Base-by-base conservation (phyloP, 352 stramenopile species). In the Globisporangium recalcitrans region DNA sequence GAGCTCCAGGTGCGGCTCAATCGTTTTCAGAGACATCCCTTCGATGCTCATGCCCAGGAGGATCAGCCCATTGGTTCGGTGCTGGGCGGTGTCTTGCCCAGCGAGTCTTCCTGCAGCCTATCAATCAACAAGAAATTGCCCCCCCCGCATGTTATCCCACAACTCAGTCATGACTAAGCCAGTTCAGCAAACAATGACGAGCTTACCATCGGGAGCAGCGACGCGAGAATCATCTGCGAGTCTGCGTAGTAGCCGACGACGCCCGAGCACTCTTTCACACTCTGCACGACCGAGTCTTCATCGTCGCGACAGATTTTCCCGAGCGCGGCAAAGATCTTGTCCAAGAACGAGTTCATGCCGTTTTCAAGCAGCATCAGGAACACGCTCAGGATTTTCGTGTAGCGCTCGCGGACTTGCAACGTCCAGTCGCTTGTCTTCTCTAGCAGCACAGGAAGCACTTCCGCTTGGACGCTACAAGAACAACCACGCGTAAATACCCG, bases 351-450 rank as follows among this genome's bases (percentile, higher is more conserved):
- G 46, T 88, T 89, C 73, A 93, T 83, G 22, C 64, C 71, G 29
- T 79, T 70, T 54, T 89, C 85, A 29, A 88, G 68, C 52, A 95
- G 60, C 40, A 92, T 67, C 26, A 93, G 58, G 52, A 84, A 89
- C 1, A 75, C 73, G 57, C 81, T 85, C 26, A 91, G 60, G 58
- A 95, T 78, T 51, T 79, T 72, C 3, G 84, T 88, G 60, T 89
- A 88, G 36, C 80, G 78, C 49, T 91, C 83, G 6, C 84, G 78
- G 8, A 86, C 80, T 73, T 89, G 78, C 6, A 88, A 72, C 52
- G 82, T 95, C 85, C 85, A 95, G 64, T 95, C 85, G 54, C 66
- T 70, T 1, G 77, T 87, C 71, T 85, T 87, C 40, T 91, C 82
- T 8, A 95, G 64, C 14, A 95, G 67, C 13, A 63, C 34, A 13